Conservation (phyloP, 768 basidiomycete genomes). For the Mycena leptocephala region DNA sequence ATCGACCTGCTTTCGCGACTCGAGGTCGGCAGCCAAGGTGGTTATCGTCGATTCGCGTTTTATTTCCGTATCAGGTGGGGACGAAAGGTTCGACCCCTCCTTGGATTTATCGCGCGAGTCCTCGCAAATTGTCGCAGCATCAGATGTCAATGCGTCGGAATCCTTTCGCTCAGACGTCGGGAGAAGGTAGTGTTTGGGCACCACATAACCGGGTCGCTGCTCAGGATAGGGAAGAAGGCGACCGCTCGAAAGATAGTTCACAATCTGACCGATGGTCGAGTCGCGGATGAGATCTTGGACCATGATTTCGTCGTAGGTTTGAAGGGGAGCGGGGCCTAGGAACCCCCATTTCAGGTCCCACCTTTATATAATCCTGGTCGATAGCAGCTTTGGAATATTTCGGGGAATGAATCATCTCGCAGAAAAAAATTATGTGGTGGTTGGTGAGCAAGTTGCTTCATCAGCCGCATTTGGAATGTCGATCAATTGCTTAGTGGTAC, state of each 20-base stretch:
- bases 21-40: not conserved
- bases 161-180: slow-evolving; percentile 15
- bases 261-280: slow-evolving; percentile 46
- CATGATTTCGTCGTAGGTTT: slow-evolving; percentile 3
- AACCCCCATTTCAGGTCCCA: not conserved
- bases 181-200: slow-evolving; percentile 25
- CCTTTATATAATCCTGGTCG: slow-evolving; percentile 10
- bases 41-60: slow-evolving; percentile 15
- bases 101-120: slow-evolving; percentile 8
- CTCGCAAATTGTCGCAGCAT: slow-evolving; percentile 28
- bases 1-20: slow-evolving; percentile 20
- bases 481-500: not conserved
- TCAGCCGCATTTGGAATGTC: not conserved
- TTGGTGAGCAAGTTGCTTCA: slow-evolving; percentile 14
- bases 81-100: slow-evolving; percentile 2
- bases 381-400: not conserved
- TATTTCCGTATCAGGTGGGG: slow-evolving; percentile 21
- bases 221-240: slow-evolving; percentile 39
- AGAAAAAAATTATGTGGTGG: no score
- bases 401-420: not conserved
- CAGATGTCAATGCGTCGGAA: slow-evolving; percentile 29
- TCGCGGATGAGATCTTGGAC: slow-evolving; percentile 43
- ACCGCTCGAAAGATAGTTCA: slow-evolving; percentile 44
- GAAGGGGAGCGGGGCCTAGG: not conserved
- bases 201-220: slow-evolving; percentile 32